phyloP scores from a whole-genome alignment of 1,139 yeast species.

The Pichia sp. region DNA sequence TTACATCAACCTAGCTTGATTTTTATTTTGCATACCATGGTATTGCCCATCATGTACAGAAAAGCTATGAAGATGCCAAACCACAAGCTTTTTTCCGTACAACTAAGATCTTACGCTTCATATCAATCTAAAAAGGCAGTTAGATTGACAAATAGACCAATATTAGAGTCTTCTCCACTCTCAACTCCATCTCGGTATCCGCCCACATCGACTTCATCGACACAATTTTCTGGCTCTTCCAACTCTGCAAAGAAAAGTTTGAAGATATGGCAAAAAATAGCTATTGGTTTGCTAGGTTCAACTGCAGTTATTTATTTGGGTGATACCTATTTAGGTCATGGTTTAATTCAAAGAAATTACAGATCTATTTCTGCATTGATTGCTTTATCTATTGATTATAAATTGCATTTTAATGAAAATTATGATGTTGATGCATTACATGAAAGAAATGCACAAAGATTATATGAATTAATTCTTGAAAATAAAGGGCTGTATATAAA shows the following conservation, averaged over 20 bases:
- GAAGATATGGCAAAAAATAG: conserved; percentile 10
- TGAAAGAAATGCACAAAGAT: conserved; percentile 50
- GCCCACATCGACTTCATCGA: too few species aligned
- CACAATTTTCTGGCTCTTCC: too few species aligned
- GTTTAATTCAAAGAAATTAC: conserved; percentile 46
- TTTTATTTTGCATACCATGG: too few species aligned
- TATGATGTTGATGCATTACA: conserved; percentile 50
- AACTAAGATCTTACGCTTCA: background rate
- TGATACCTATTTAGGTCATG: conserved; percentile 42
- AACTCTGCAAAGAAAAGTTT: background rate
- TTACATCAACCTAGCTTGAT: too few species aligned
- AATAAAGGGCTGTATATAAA: conserved; percentile 75
- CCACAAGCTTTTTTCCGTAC: too few species aligned
- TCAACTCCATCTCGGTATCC: too few species aligned
- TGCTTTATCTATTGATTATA: conserved; percentile 56
- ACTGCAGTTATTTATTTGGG: conserved; percentile 29
- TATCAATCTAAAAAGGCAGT: conserved; percentile 2
- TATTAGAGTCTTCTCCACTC: too few species aligned
- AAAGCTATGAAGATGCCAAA: too few species aligned
- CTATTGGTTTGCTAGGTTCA: conserved; percentile 15
- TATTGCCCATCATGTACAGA: too few species aligned
- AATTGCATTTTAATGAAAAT: conserved; percentile 39
- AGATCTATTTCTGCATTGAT: conserved; percentile 46
- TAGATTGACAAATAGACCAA: conserved; percentile 12
- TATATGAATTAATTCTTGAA: conserved; percentile 44